Evolutionary conservation across 2,329 filamentous ascomycete genomes (phyloP), one percentile per base, ranked within the genome.

Genomic region (Colletotrichum liriopes): DNA sequence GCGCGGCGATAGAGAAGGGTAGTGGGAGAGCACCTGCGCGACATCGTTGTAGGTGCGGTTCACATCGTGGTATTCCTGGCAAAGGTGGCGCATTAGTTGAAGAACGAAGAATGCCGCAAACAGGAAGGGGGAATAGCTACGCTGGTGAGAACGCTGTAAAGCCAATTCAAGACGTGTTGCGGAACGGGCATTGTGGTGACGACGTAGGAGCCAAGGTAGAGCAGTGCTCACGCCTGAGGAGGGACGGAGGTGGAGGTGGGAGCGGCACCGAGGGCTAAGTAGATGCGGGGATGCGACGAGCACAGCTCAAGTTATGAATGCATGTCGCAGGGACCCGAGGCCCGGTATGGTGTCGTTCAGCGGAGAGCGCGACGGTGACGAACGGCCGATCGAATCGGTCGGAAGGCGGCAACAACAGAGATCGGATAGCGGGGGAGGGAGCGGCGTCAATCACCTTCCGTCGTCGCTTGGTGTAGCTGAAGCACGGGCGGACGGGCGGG

Each of bases 1-100:
- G 77, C 94, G 91, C 35, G 95, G 94, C 11, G 92, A 89, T 29
- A 99, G 87, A 2, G 94, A 93, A 9, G 94, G 91, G 79, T 95
- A 94, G 76, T 93, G 90, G 41, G 93, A 89, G 65, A 99, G 90
- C 37, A 92, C 90, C 79, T 94, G 93, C 74, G 94, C 95, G 77
- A 97, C 92, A 83, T 98, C 95, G 81, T 93, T 93, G 84, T 98
- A 98, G 65, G 95, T 94, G 73, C 95, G 93, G 80, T 96, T 97
- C 71, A 97, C 93, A 84, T 98, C 94, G 81, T 92, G 91, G 81
- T 99, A 98, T 89, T 97, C 94, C 94, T 98, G 82, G 32, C 66
- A 56, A 56, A 39, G 29, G 41, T 60, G 65, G n/a, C 61, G 51
- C 52, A 68, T 73, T 26, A 65, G 69, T 71, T n/a, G 11, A 18